These are phyloP conservation scores for Aspergillus alliaceus DNA, from an alignment of 2,329 filamentous ascomycete genomes.

Conservation along the genomic window DNA sequence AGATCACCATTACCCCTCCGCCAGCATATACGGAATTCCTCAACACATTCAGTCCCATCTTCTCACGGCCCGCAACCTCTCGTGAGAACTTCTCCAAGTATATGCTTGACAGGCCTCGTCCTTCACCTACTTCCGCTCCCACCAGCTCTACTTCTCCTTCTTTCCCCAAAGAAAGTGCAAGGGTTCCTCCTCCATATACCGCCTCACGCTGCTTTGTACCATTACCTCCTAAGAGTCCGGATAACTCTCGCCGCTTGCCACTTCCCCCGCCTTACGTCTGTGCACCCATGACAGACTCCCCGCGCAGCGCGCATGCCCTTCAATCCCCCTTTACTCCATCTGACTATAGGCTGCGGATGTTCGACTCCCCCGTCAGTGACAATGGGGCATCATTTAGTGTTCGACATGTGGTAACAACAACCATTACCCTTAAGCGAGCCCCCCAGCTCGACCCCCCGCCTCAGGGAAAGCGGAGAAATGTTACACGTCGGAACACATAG, in stretches of 20 bases:
- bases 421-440: conserved; percentile 77
- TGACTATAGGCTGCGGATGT: conserved; percentile 70
- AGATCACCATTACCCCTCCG: conserved; percentile 87
- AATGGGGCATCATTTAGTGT: conserved; percentile 65
- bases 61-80: conserved; percentile 67
- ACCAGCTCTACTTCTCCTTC: conserved; percentile 35
- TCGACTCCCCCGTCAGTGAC: conserved; percentile 59
- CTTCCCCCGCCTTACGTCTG: conserved; percentile 75
- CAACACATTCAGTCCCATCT: conserved; percentile 71
- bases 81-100: conserved; percentile 52
- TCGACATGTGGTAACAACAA: conserved; percentile 85
- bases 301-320: conserved; percentile 47
- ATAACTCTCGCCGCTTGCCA: conserved; percentile 59
- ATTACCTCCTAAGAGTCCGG: conserved; percentile 60
- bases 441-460: conserved; percentile 75
- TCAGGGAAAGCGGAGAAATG: conserved; percentile 76
- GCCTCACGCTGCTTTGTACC: conserved; percentile 60
- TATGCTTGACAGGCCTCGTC: conserved; percentile 27
- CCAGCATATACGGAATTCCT: conserved; percentile 89
- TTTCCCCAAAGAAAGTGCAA: conserved; percentile 35
- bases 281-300: conserved; percentile 67
- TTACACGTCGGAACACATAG: neutral
- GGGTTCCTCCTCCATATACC: conserved; percentile 35
- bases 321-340: conserved; percentile 58
- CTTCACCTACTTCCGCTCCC: conserved; percentile 36